Evolutionary conservation across 2,329 filamentous ascomycete genomes (phyloP).

Genomic region (Graphium sp.): DNA sequence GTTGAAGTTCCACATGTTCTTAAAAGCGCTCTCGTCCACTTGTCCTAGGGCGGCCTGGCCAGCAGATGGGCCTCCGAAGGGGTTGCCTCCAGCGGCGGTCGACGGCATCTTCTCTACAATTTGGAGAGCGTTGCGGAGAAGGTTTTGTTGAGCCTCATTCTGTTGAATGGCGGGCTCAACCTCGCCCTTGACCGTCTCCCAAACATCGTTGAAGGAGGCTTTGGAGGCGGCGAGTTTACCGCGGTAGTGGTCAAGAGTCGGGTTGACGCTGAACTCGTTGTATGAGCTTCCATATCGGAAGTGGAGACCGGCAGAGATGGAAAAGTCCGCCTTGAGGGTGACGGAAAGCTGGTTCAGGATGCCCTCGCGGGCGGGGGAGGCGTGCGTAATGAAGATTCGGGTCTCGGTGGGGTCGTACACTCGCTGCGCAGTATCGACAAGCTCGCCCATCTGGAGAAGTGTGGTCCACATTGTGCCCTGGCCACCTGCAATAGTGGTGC

Average conservation of each 20-base stretch:
- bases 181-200: conserved; percentile 95
- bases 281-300: conserved; percentile 99
- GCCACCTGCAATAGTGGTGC: conserved; percentile 93
- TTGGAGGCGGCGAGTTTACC: conserved; percentile 96
- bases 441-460: conserved; percentile 89
- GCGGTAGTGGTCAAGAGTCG: conserved; percentile 92
- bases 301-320: conserved; percentile 89
- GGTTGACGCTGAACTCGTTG: conserved; percentile 99
- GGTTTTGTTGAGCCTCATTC: conserved; percentile 84
- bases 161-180: conserved; percentile 88
- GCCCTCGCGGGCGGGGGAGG: conserved; percentile 88
- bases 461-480: conserved; percentile 99
- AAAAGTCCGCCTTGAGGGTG: conserved; percentile 94
- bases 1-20: conserved; percentile 99
- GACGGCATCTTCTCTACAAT: conserved; percentile 98
- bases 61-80: conserved; percentile 74
- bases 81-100: conserved; percentile 87
- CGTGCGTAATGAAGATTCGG: conserved; percentile 89
- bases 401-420: conserved; percentile 98
- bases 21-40: conserved; percentile 97
- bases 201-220: conserved; percentile 97
- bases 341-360: conserved; percentile 96
- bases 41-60: conserved; percentile 62
- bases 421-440: conserved; percentile 93
- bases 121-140: conserved; percentile 78